Percentiles rank a stretch among this genome's conserved stretches.
phyloP scores from a whole-genome alignment of 768 basidiomycete genomes.

The Mycena alexandri region DNA sequence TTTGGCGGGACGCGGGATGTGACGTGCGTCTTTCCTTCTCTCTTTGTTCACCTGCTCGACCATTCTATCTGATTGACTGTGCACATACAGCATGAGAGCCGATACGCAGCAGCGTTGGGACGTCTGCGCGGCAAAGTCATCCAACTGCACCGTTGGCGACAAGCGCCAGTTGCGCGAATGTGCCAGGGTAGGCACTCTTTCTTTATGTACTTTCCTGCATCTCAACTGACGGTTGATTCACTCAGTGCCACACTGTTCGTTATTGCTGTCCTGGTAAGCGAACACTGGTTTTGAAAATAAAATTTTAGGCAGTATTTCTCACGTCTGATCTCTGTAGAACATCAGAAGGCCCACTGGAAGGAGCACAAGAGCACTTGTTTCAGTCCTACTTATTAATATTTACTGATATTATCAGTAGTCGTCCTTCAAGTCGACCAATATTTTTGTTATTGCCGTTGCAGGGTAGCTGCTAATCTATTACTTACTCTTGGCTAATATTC shows the following conservation, averaged over 20 bases:
- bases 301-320: background rate
- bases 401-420: too few species aligned
- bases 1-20: constrained; percentile 26
- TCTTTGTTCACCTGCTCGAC: background rate
- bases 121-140: constrained; percentile 31
- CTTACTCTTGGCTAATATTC: too few species aligned
- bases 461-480: too few species aligned
- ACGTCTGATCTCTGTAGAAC: background rate
- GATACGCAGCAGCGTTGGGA: constrained; percentile 28
- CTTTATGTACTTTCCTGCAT: background rate
- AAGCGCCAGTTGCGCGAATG: constrained; percentile 28
- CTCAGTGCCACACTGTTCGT: constrained; percentile 31
- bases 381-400: constrained; percentile 10
- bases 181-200: constrained; percentile 3
- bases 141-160: constrained; percentile 20
- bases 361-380: constrained; percentile 32
- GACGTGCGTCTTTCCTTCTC: constrained; percentile 24
- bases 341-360: constrained; percentile 30
- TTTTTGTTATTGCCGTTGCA: too few species aligned
- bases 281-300: background rate
- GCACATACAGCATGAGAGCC: constrained; percentile 4
- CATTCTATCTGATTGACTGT: background rate
- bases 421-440: too few species aligned
- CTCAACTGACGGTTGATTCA: background rate
- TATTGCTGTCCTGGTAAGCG: constrained; percentile 31